Evolutionary conservation across 176 grass and related monocot species (phyloP).

Genomic region (Lolium multiflorum): DNA sequence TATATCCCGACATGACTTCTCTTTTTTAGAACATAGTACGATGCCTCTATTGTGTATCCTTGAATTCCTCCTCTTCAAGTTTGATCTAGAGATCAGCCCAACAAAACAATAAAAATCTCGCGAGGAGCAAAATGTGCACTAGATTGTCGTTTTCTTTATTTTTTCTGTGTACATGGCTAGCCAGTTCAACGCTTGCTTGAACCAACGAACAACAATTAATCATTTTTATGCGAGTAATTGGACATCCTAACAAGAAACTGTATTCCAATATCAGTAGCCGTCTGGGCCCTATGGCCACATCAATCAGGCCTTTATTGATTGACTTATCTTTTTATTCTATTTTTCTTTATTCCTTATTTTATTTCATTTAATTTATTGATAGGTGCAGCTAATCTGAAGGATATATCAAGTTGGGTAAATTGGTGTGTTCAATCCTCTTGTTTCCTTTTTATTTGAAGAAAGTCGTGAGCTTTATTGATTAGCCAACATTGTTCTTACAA

Average conservation of each 20-base stretch:
- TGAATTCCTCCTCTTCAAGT: background rate
- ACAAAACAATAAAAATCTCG: background rate
- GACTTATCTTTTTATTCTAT: background rate
- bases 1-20: background rate
- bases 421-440: background rate
- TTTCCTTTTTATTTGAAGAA: too few relatives aligned
- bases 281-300: background rate
- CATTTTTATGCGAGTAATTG: background rate
- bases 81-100: background rate
- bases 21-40: background rate
- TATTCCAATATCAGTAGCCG: background rate
- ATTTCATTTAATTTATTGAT: background rate
- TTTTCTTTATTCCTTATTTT: background rate
- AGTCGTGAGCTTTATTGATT: too few relatives aligned
- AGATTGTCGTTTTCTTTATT: background rate
- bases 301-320: background rate
- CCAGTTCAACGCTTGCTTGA: background rate
- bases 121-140: background rate
- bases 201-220: constrained; percentile 14
- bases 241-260: constrained; percentile 51
- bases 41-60: background rate
- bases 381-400: background rate
- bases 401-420: background rate
- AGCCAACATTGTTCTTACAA: too few relatives aligned
- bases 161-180: background rate